Conservation (phyloP, 495 filamentous ascomycete species). For the Rhizodiscina lignyota region DNA sequence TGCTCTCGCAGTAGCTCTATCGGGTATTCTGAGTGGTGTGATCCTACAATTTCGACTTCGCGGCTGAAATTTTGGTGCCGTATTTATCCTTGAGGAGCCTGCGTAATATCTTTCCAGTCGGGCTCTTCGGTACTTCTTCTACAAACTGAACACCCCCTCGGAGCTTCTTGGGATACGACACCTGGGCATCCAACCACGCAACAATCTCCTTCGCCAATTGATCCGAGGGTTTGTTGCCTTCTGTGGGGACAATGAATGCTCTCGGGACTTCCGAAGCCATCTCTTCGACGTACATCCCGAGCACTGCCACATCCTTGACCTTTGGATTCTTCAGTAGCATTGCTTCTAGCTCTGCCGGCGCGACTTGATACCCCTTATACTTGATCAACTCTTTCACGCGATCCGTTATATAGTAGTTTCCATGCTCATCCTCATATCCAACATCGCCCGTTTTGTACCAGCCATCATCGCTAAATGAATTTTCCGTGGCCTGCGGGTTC, state of each 20-base stretch:
- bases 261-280: conserved; percentile 6
- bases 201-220: conserved; percentile 2
- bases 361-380: conserved; percentile 9
- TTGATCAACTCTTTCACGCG: conserved; percentile 10
- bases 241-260: no score
- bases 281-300: conserved; percentile 3
- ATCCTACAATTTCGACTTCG: no score
- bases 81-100: no score
- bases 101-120: conserved; percentile 8
- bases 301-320: conserved; percentile 8
- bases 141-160: conserved; percentile 7
- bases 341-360: conserved; percentile 8
- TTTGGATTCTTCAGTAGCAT: conserved; percentile 6
- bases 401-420: conserved; percentile 7
- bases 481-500: conserved; percentile 65
- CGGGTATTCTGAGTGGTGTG: no score
- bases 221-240: no score
- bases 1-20: no score
- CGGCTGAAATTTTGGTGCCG: no score
- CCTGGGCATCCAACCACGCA: conserved; percentile 4
- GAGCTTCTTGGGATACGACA: conserved; percentile 6
- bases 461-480: conserved; percentile 51
- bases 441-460: conserved; percentile 29
- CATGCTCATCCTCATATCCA: conserved; percentile 2
- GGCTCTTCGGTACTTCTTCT: conserved; percentile 6